Conservation (phyloP, 2,329 filamentous ascomycete genomes). For the Alternaria consortialis region DNA sequence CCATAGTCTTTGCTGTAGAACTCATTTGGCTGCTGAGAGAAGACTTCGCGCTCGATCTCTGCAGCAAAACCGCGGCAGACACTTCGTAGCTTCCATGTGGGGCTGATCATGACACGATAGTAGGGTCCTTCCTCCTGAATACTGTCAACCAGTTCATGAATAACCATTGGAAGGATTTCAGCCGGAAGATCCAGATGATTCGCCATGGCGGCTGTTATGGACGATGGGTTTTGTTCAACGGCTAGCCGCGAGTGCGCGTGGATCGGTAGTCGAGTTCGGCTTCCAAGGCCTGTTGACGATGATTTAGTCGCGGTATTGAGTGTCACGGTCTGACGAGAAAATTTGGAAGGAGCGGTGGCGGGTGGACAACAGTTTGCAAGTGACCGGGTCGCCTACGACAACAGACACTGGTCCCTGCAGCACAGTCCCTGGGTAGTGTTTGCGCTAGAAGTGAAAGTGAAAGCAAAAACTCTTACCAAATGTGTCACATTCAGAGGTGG, state of each 20-base stretch:
- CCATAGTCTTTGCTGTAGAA: background rate
- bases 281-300: background rate
- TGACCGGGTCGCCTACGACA: background rate
- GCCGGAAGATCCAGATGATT: background rate
- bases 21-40: background rate
- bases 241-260: background rate
- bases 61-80: background rate
- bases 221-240: background rate
- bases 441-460: background rate
- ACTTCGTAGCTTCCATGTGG: background rate
- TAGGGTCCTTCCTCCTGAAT: no score
- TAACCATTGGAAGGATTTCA: background rate
- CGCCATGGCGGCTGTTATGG: background rate
- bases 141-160: background rate
- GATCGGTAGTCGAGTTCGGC: background rate
- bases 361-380: background rate
- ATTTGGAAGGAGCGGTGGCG: background rate
- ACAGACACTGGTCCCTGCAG: background rate
- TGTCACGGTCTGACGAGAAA: background rate
- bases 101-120: background rate
- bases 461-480: background rate
- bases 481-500: background rate
- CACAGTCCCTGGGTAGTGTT: rapidly evolving
- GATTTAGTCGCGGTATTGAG: background rate
- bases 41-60: background rate